Evolutionary conservation across 179 eudicot species (phyloP).

Genomic region (Patellifolia procumbens): DNA sequence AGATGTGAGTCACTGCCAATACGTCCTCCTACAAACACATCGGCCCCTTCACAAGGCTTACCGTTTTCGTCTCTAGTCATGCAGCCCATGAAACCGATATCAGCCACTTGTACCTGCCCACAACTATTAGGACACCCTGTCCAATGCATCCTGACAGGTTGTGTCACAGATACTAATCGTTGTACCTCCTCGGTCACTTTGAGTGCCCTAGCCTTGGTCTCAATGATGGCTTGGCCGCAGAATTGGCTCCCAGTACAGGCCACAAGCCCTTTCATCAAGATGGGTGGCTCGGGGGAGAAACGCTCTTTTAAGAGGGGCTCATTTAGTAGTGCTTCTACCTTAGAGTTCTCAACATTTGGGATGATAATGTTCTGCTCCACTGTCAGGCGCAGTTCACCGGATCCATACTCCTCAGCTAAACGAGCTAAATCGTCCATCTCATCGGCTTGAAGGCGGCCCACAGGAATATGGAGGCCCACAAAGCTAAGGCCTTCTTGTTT

Average conservation of each 20-base stretch:
- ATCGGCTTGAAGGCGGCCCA: constrained; percentile 88
- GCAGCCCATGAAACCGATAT: constrained; percentile 98
- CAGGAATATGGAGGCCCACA: constrained; percentile 87
- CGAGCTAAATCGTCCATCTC: constrained; percentile 96
- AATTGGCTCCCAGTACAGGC: constrained; percentile 94
- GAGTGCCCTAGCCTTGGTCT: constrained; percentile 81
- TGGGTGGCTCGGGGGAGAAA: constrained; percentile 74
- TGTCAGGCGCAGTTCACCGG: constrained; percentile 91
- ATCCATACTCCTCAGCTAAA: constrained; percentile 78
- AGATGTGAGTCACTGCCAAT: constrained; percentile 93
- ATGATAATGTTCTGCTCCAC: constrained; percentile 94
- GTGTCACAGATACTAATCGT: constrained; percentile 55
- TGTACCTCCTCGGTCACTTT: constrained; percentile 81
- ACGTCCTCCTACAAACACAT: constrained; percentile 77
- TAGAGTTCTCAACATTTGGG: constrained; percentile 74
- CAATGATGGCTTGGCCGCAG: constrained; percentile 93
- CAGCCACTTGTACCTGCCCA: constrained; percentile 94
- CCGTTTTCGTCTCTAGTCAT: constrained; percentile 75
- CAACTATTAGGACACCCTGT: constrained; percentile 92
- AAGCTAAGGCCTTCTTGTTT: constrained; percentile 88
- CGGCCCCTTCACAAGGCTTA: constrained; percentile 76
- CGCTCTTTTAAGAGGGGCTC: constrained; percentile 71
- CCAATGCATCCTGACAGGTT: constrained; percentile 95
- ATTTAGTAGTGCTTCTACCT: constrained; percentile 56
- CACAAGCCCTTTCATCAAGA: constrained; percentile 78